Percentiles rank a stretch among this genome's conserved stretches.
phyloP scores from a whole-genome alignment of 2,329 filamentous ascomycete genomes.

The Alternaria ethzedia region DNA sequence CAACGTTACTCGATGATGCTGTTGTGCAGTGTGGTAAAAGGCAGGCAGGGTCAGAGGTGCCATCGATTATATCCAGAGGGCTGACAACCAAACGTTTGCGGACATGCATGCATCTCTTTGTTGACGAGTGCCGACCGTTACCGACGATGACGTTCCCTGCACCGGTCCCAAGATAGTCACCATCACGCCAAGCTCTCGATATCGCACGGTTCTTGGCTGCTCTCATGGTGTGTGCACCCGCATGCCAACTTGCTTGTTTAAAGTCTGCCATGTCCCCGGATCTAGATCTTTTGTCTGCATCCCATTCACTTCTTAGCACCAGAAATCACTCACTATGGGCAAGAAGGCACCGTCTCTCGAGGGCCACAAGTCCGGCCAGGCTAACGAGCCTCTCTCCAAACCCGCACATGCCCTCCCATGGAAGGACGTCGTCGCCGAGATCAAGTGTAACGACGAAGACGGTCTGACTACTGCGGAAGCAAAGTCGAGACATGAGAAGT shows the following conservation, averaged over 20 bases:
- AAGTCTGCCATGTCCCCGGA: conserved; percentile 37
- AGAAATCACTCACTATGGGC: conserved; percentile 42
- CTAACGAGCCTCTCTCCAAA: conserved; percentile 61
- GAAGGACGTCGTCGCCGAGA: conserved; percentile 60
- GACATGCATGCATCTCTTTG: conserved; percentile 21
- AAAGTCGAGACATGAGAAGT: conserved; percentile 45
- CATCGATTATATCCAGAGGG: conserved; percentile 8
- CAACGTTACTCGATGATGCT: background rate
- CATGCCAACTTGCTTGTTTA: conserved; percentile 30
- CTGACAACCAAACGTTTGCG: conserved; percentile 8
- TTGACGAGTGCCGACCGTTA: conserved; percentile 25
- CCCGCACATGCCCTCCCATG: conserved; percentile 69
- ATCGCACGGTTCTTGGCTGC: conserved; percentile 38
- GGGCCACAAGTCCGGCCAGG: conserved; percentile 53
- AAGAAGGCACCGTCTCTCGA: conserved; percentile 46
- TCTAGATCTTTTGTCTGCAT: conserved; percentile 38
- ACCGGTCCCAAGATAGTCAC: conserved; percentile 33
- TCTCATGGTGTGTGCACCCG: conserved; percentile 31
- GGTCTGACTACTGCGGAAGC: conserved; percentile 70
- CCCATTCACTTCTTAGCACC: conserved; percentile 31
- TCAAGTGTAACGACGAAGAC: conserved; percentile 69
- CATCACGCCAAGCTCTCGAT: conserved; percentile 37
- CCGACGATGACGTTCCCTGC: conserved; percentile 32
- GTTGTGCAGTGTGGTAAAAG: background rate
- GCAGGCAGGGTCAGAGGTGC: background rate